phyloP scores from a whole-genome alignment of 1,139 yeast species.

The Entelexis paramagnoliae region DNA sequence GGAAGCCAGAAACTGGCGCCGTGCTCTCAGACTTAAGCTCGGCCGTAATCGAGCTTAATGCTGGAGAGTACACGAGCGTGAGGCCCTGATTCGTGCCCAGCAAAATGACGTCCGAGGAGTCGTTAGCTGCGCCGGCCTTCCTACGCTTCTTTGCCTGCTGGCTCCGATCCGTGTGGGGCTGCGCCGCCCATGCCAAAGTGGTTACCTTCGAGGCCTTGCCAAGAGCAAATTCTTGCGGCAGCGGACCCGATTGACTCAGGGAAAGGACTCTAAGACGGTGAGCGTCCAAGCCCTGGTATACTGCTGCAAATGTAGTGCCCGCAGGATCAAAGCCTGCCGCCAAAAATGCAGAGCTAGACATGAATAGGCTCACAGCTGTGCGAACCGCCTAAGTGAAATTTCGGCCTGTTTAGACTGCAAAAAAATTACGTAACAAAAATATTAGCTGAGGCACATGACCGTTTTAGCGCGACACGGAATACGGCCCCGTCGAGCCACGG shows the following conservation, averaged over 20 bases:
- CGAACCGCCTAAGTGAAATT: constrained; percentile 11
- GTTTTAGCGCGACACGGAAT: background rate
- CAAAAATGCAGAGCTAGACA: constrained; percentile 16
- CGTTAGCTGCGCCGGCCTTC: constrained; percentile 25
- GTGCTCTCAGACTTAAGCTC: constrained; percentile 28
- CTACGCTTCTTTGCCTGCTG: constrained; percentile 31
- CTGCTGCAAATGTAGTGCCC: constrained; percentile 55
- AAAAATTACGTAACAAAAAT: constrained; percentile 18
- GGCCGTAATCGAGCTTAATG: constrained; percentile 45
- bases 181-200: constrained; percentile 46
- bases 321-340: constrained; percentile 43
- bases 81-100: constrained; percentile 60
- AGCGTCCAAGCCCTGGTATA: constrained; percentile 58
- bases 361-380: background rate
- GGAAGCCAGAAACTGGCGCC: constrained; percentile 6
- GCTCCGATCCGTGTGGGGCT: constrained; percentile 6
- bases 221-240: constrained; percentile 34
- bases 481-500: background rate
- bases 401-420: constrained; percentile 6
- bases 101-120: constrained; percentile 36
- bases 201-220: constrained; percentile 48
- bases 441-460: background rate
- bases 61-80: constrained; percentile 57
- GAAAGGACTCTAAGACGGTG: constrained; percentile 63
- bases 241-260: constrained; percentile 37